Conservation (phyloP, 2,329 filamentous ascomycete species). For the Fusarium chuoi region DNA sequence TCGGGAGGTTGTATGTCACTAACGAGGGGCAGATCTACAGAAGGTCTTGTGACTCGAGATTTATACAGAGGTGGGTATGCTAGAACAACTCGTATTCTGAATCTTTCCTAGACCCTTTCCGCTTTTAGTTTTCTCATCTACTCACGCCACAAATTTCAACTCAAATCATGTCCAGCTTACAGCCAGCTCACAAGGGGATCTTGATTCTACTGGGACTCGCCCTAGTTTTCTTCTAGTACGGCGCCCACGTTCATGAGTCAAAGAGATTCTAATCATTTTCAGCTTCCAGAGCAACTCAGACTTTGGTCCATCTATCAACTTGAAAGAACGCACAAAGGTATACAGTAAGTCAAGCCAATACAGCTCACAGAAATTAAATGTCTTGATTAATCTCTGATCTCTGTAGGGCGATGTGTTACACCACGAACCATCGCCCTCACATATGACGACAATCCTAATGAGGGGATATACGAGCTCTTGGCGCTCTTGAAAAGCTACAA, state of each 20-base stretch:
- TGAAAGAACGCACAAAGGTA: not conserved
- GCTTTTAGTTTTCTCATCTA: not conserved
- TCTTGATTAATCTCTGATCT: too few relatives aligned
- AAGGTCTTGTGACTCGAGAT: not conserved
- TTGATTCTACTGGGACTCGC: not conserved
- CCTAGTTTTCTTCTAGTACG: not conserved
- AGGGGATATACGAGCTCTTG: not conserved
- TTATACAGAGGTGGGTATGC: not conserved
- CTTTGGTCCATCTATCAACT: not conserved
- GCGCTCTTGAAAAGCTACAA: not conserved
- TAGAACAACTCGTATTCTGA: not conserved
- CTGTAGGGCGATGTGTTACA: not conserved
- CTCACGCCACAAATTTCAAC: not conserved
- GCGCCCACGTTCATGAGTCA: rapidly evolving
- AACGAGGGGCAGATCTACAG: not conserved
- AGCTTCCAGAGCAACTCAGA: not conserved
- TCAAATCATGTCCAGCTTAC: not conserved
- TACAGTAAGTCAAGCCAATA: not conserved
- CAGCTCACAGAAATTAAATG: rapidly evolving
- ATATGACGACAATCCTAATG: not conserved
- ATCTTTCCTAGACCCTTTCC: not conserved
- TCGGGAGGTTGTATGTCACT: not conserved
- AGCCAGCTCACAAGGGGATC: not conserved
- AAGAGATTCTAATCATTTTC: rapidly evolving
- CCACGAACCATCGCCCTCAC: not conserved